A percentile compares a stretch with the other conserved stretches of the same genome.
phyloP scores from a whole-genome alignment of 441 rosid genomes.

The Populus hybrid region DNA sequence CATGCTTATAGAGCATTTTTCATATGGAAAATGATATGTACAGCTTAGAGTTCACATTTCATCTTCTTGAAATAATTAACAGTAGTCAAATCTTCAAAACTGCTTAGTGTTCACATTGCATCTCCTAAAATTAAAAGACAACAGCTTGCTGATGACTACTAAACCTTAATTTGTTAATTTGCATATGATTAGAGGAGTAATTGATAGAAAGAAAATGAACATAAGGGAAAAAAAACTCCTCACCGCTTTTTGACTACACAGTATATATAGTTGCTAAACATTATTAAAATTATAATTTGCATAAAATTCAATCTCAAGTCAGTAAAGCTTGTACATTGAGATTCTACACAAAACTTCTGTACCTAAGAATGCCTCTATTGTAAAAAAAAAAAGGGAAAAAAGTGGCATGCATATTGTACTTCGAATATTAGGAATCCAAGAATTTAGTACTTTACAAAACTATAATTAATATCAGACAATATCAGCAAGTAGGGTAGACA shows the following conservation, averaged over 20 bases:
- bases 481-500: too few relatives aligned
- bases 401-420: too few relatives aligned
- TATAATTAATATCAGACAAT: too few relatives aligned
- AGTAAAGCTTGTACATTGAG: neutral
- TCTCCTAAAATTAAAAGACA: neutral
- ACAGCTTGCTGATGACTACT: neutral
- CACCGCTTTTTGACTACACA: too few relatives aligned
- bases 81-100: neutral
- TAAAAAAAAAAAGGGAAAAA: too few relatives aligned
- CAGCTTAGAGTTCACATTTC: neutral
- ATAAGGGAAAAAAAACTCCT: too few relatives aligned
- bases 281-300: neutral
- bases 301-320: neutral
- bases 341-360: too few relatives aligned
- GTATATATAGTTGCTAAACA: neutral
- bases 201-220: neutral
- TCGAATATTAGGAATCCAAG: too few relatives aligned
- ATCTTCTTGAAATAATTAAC: neutral
- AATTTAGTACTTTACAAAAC: too few relatives aligned
- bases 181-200: neutral
- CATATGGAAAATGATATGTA: neutral
- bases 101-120: neutral
- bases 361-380: neutral
- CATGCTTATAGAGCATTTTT: neutral
- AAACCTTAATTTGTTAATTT: neutral